Evolutionary conservation across 768 basidiomycete species (phyloP).

Genomic region (Suillus variegatus): DNA sequence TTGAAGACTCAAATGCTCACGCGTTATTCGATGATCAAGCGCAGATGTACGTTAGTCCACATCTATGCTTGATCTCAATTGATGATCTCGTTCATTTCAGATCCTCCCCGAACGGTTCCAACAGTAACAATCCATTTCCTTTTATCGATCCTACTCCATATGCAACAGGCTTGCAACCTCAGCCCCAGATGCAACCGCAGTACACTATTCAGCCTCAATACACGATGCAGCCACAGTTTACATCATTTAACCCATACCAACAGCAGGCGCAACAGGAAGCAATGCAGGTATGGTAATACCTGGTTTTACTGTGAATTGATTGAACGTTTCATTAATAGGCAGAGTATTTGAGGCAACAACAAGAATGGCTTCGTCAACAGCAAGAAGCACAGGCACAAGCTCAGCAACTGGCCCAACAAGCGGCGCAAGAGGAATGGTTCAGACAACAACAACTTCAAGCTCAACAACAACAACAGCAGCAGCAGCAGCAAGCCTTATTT

Average conservation of each 20-base stretch:
- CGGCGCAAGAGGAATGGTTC: conserved; percentile 56
- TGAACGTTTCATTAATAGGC: conserved; percentile 28
- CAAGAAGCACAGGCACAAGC: conserved; percentile 43
- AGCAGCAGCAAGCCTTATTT: conserved; percentile 45
- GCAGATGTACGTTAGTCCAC: conserved; percentile 59
- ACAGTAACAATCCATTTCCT: conserved; percentile 56
- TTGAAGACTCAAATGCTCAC: conserved; percentile 72
- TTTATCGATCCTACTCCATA: conserved; percentile 61
- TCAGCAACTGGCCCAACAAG: conserved; percentile 40
- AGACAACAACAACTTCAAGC: conserved; percentile 59
- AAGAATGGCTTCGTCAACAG: conserved; percentile 75
- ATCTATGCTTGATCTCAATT: conserved; percentile 6
- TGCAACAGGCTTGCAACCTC: conserved; percentile 55
- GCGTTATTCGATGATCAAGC: conserved; percentile 86
- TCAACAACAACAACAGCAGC: conserved; percentile 45
- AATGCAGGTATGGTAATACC: conserved; percentile 48
- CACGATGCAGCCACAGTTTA: conserved; percentile 79
- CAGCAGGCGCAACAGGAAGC: conserved; percentile 93
- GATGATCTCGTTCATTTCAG: conserved; percentile 22
- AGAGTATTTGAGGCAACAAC: conserved; percentile 51
- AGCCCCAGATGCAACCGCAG: conserved; percentile 65
- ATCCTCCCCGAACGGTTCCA: conserved; percentile 31
- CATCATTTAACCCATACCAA: conserved; percentile 92
- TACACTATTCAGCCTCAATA: conserved; percentile 80
- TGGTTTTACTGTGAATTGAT: neutral